A percentile compares a stretch with the other conserved stretches of the same genome.
These are phyloP conservation scores for Datisca glomerata DNA, from an alignment of 306 rosid species.

Conservation along the genomic window DNA sequence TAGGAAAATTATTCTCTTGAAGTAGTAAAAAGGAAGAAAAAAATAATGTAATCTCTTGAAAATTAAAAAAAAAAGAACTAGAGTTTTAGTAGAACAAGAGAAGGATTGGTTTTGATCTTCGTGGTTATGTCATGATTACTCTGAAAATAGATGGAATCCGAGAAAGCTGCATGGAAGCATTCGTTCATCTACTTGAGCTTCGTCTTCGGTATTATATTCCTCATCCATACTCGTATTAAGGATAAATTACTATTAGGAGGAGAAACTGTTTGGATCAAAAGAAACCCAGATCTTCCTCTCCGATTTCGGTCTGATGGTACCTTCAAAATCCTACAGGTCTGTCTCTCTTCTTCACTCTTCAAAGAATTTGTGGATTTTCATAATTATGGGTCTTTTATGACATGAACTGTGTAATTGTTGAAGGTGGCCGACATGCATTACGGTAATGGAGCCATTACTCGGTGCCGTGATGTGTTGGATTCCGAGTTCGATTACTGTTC, in stretches of 20 bases:
- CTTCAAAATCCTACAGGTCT: constrained; percentile 87
- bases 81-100: background rate
- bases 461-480: constrained; percentile 64
- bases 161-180: constrained; percentile 21
- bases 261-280: constrained; percentile 35
- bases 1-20: too few species aligned
- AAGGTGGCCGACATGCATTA: constrained; percentile 95
- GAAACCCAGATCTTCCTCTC: constrained; percentile 53
- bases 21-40: too few species aligned
- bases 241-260: constrained; percentile 23
- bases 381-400: background rate
- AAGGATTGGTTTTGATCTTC: background rate
- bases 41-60: too few species aligned
- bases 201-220: constrained; percentile 17
- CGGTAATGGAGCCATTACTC: constrained; percentile 42
- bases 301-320: constrained; percentile 70
- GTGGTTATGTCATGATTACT: background rate
- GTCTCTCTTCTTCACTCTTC: background rate
- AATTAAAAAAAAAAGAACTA: too few species aligned
- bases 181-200: constrained; percentile 28
- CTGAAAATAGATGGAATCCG: constrained; percentile 12
- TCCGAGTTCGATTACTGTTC: constrained; percentile 59
- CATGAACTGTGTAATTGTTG: background rate
- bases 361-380: background rate
- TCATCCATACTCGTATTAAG: constrained; percentile 20